Evolutionary conservation across 2,329 filamentous ascomycete species (phyloP).

Genomic region (Colletotrichum tofieldiae): DNA sequence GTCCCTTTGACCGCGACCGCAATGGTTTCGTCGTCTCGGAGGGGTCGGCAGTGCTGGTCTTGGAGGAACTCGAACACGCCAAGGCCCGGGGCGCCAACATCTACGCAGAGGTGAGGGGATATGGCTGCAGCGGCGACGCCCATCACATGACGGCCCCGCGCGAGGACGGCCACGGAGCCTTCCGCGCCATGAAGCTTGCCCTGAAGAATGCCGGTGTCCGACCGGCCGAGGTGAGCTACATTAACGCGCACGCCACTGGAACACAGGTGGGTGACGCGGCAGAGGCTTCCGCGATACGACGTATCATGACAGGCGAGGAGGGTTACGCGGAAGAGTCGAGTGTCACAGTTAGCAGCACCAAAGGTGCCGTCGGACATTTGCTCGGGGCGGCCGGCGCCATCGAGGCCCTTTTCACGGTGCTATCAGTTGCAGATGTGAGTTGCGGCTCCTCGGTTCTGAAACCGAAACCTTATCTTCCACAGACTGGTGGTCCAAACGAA

Average conservation of each 20-base stretch:
- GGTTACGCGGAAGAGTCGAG: slow-evolving; percentile 74
- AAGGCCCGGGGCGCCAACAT: slow-evolving; percentile 83
- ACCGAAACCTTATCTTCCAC: slow-evolving; percentile 42
- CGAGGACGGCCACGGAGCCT: slow-evolving; percentile 85
- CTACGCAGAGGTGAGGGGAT: slow-evolving; percentile 91
- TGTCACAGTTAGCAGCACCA: slow-evolving; percentile 92
- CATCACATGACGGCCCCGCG: slow-evolving; percentile 94
- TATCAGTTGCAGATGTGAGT: slow-evolving; percentile 84
- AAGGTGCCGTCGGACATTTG: slow-evolving; percentile 92
- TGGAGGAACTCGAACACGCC: slow-evolving; percentile 94
- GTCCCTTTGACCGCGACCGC: slow-evolving; percentile 87
- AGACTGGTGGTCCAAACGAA: slow-evolving; percentile 22
- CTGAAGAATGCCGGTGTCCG: slow-evolving; percentile 79
- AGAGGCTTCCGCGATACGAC: slow-evolving; percentile 86
- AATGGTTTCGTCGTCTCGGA: slow-evolving; percentile 94
- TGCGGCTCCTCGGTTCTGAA: slow-evolving; percentile 15
- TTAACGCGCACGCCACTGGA: slow-evolving; percentile 96
- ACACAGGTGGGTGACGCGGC: slow-evolving; percentile 89
- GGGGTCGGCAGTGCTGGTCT: slow-evolving; percentile 87
- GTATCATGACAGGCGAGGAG: slow-evolving; percentile 81
- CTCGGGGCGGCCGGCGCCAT: slow-evolving; percentile 92
- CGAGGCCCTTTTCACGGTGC: slow-evolving; percentile 87
- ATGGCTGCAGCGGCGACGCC: slow-evolving; percentile 92
- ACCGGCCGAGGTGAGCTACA: slow-evolving; percentile 85
- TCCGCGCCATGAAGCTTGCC: slow-evolving; percentile 87